Evolutionary conservation across 2,329 filamentous ascomycete genomes (phyloP).

Genomic region (Cladobotryum protrusum): DNA sequence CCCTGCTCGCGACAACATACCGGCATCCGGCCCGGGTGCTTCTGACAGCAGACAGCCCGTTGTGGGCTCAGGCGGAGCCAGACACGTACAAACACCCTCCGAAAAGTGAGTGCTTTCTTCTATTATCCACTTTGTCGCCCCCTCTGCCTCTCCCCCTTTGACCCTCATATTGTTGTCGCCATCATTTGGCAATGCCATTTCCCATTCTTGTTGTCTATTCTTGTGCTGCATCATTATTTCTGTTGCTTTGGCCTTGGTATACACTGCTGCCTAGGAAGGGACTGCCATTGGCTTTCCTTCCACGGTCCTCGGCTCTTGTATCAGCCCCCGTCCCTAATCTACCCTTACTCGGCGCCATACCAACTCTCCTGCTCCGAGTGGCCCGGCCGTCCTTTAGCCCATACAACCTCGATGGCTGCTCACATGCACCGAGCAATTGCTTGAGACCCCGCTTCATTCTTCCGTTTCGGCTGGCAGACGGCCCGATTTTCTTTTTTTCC

Average conservation of each 20-base stretch:
- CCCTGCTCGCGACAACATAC: conserved; percentile 48
- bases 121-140: conserved; percentile 1
- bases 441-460: conserved; percentile 1
- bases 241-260: background rate
- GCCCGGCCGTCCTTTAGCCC: conserved; percentile 11
- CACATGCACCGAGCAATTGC: conserved; percentile 6
- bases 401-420: background rate
- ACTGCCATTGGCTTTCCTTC: background rate
- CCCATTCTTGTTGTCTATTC: background rate
- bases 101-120: conserved; percentile 48
- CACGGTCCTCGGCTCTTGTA: conserved; percentile 2
- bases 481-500: conserved; percentile 3
- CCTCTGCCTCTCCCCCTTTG: background rate
- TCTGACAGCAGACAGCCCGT: conserved; percentile 39
- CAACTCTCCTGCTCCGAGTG: conserved; percentile 9
- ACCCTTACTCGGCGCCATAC: background rate
- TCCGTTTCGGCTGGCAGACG: conserved; percentile 10
- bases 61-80: conserved; percentile 37
- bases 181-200: background rate
- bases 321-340: background rate
- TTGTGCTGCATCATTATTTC: background rate
- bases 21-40: conserved; percentile 44
- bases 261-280: background rate
- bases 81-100: conserved; percentile 39
- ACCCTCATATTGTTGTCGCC: background rate